Percentiles rank a stretch among this genome's conserved stretches.
These are phyloP conservation scores for Tilletiaria anomala DNA, from an alignment of 1,284 basidiomycete genomes.

Conservation along the genomic window DNA sequence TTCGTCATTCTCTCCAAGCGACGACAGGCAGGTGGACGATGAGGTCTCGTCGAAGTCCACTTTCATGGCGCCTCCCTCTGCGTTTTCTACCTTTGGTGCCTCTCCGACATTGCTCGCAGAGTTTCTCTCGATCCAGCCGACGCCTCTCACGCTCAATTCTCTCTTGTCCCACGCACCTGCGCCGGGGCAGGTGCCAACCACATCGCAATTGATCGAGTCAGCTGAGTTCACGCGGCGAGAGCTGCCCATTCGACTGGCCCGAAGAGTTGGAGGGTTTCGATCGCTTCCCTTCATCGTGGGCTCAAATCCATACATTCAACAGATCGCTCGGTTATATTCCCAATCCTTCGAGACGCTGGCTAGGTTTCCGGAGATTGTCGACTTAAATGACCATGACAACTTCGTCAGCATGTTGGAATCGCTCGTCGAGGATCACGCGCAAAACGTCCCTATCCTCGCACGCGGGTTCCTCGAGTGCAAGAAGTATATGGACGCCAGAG, in stretches of 20 bases:
- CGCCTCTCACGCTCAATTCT: conserved; percentile 24
- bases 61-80: conserved; percentile 3
- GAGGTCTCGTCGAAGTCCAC: background rate
- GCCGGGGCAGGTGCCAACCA: conserved; percentile 17
- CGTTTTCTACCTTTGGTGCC: conserved; percentile 24
- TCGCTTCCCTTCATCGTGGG: conserved; percentile 55
- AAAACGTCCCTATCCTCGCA: conserved; percentile 76
- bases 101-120: conserved; percentile 22
- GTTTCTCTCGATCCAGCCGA: conserved; percentile 22
- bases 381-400: conserved; percentile 53
- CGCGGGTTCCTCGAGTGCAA: conserved; percentile 78
- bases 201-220: conserved; percentile 25
- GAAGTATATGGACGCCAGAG: conserved; percentile 62
- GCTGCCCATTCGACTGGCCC: conserved; percentile 35
- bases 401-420: conserved; percentile 57
- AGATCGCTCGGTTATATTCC: conserved; percentile 58
- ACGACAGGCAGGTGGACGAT: no score
- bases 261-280: conserved; percentile 31
- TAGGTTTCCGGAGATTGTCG: conserved; percentile 50
- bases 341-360: conserved; percentile 60
- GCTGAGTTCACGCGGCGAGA: conserved; percentile 31
- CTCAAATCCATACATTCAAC: conserved; percentile 70
- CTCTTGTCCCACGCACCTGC: conserved; percentile 27
- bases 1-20: no score
- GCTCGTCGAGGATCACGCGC: conserved; percentile 61